These are phyloP conservation scores for Ganoderma meredithae DNA, from an alignment of 1,284 basidiomycete species.

Conservation along the genomic window DNA sequence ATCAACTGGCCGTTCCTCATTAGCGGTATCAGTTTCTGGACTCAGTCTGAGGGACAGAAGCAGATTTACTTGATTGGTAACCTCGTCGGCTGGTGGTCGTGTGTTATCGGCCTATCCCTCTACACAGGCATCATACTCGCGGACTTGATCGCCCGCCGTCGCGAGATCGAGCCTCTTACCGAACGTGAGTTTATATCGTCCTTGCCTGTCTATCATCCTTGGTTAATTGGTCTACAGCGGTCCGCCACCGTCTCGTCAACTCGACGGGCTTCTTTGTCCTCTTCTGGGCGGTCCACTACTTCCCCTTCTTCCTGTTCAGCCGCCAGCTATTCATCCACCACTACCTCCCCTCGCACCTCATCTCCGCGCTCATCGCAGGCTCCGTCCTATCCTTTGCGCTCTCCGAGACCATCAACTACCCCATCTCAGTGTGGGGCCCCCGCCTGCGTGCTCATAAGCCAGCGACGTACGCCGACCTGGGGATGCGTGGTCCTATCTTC, in stretches of 20 bases:
- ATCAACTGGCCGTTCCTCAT: conserved; percentile 99
- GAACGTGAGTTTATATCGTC: conserved; percentile 65
- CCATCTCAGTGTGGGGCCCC: conserved; percentile 76
- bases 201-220: conserved; percentile 7
- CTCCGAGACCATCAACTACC: conserved; percentile 93
- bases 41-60: conserved; percentile 80
- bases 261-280: conserved; percentile 95
- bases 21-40: conserved; percentile 99
- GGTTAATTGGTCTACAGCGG: conserved; percentile 54
- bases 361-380: conserved; percentile 91
- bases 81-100: conserved; percentile 94
- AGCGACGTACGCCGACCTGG: conserved; percentile 74
- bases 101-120: conserved; percentile 84
- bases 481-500: conserved; percentile 71
- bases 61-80: conserved; percentile 99
- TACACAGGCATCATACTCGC: conserved; percentile 91
- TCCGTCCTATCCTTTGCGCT: conserved; percentile 92
- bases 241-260: conserved; percentile 93
- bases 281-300: conserved; percentile 95
- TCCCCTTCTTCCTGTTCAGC: conserved; percentile 98
- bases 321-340: conserved; percentile 98
- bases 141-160: conserved; percentile 87
- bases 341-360: conserved; percentile 95
- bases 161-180: conserved; percentile 87
- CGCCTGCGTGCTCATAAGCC: conserved; percentile 57